Evolutionary conservation across 768 basidiomycete genomes (phyloP), one percentile per base, ranked within the genome.

Genomic region (Boletus pseudo-olivaceus): DNA sequence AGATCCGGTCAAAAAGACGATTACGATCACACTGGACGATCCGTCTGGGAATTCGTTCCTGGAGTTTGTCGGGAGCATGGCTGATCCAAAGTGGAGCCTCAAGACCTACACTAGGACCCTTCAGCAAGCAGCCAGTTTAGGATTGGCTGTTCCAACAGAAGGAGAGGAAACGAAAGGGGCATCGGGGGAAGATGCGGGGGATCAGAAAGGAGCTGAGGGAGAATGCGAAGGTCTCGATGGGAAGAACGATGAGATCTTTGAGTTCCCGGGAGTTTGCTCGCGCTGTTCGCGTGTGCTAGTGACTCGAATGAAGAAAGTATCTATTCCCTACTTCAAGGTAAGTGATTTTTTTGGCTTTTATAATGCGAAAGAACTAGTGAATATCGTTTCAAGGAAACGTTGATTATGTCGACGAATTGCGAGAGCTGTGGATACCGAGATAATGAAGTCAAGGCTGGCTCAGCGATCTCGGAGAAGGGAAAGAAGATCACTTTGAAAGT

Each of bases 331-430:
- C 72, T 98, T 99, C 81, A 93, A 99, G 81, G 94, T 87, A 37
- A 34, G 56, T 40, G 11, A 1, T 39, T 4, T 46, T 26, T 30
- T 44, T 40, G 15, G 8, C 4, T 33, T 38, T 45, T 7, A 30
- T 34, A 4, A 38, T 32, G 26, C 17, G 20, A 4, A 15, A 32
- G 10, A 39, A 19, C 26, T 8, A 7, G 53, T 33, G 7, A 58
- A 29, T 23, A 39, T 20, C 17, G 8, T 40, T 32, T 14, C 42
- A 97, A 49, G 95, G 94, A 99, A 62, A 87, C 93, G 52, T 74
- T 98, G 50, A 96, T 98, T 73, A 98, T 98, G 94, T 96, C 96
- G 23, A 95, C 95, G 7, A 98, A 97, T 68, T 98, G 97, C 69
- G 92, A 94, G 54, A 72, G 75, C 48, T 99, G 97, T 70, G 97